A percentile compares a stretch with the other conserved stretches of the same genome.
Evolutionary conservation across 305 asterid genomes (phyloP).

Genomic region (Salvia sclarea): DNA sequence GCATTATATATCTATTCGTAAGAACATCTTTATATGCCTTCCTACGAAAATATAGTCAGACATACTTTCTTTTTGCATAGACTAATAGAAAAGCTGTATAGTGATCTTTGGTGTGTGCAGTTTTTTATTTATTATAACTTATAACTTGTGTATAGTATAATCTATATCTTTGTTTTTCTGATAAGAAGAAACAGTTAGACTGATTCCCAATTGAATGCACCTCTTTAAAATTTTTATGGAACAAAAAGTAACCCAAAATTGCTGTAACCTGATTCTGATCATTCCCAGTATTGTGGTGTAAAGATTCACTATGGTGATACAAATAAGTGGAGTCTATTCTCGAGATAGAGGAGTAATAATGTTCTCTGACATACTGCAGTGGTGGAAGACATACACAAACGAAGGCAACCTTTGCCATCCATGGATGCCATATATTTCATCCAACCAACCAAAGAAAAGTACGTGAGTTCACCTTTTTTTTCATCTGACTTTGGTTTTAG

Average conservation of each 20-base stretch:
- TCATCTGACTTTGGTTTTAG: conserved; percentile 29
- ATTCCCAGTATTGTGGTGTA: too few relatives aligned
- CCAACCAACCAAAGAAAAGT: conserved; percentile 98
- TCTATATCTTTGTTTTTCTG: conserved; percentile 7
- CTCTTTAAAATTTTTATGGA: conserved; percentile 8
- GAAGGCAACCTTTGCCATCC: conserved; percentile 94
- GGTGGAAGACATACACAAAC: conserved; percentile 98
- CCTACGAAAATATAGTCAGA: conserved; percentile 9
- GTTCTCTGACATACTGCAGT: conserved; percentile 68
- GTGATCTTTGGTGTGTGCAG: background rate
- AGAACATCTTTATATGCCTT: background rate
- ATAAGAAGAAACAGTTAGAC: conserved; percentile 18
- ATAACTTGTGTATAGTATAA: background rate
- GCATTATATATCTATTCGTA: background rate
- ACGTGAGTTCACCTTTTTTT: conserved; percentile 31
- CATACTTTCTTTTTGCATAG: conserved; percentile 11
- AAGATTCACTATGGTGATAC: conserved; percentile 17
- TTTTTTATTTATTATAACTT: conserved; percentile 5
- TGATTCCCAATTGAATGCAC: background rate
- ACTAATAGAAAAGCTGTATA: background rate
- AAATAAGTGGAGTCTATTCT: conserved; percentile 9
- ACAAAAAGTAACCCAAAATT: conserved; percentile 5
- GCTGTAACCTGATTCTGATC: too few relatives aligned
- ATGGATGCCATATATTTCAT: conserved; percentile 98
- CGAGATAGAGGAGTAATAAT: conserved; percentile 34